Conservation (phyloP, 495 filamentous ascomycete species). For the Penicillium paxilli region DNA sequence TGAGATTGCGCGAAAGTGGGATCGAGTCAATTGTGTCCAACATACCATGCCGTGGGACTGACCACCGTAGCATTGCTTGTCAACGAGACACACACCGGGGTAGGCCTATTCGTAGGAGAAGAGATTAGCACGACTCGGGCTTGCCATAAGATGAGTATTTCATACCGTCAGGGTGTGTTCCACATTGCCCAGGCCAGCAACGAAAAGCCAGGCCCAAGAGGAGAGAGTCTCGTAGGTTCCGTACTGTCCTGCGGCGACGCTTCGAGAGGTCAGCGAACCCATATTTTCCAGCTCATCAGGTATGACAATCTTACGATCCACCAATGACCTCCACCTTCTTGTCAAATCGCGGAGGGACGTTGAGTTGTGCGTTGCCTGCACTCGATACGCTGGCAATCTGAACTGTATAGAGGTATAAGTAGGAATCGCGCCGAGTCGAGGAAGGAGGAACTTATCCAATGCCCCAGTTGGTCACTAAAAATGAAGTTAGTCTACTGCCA, state of each 20-base stretch:
- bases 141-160: neutral
- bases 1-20: neutral
- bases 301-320: constrained; percentile 44
- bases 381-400: constrained; percentile 60
- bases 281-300: neutral
- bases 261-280: constrained; percentile 1
- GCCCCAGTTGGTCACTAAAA: constrained; percentile 66
- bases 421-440: neutral
- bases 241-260: constrained; percentile 54
- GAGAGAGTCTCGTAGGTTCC: constrained; percentile 65
- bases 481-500: neutral
- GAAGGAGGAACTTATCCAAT: constrained; percentile 47
- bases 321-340: constrained; percentile 68
- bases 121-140: neutral
- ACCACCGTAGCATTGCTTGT: constrained; percentile 58
- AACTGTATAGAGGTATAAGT: constrained; percentile 32
- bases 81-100: constrained; percentile 60
- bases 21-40: neutral
- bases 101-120: constrained; percentile 38
- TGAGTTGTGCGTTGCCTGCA: constrained; percentile 43
- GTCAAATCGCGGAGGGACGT: constrained; percentile 49
- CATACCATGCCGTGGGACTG: constrained; percentile 32
- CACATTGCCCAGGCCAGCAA: constrained; percentile 60
- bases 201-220: constrained; percentile 57
- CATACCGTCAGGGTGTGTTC: constrained; percentile 59